Evolutionary conservation across 257 asterid genomes (phyloP).

Genomic region (Rehmannia glutinosa): DNA sequence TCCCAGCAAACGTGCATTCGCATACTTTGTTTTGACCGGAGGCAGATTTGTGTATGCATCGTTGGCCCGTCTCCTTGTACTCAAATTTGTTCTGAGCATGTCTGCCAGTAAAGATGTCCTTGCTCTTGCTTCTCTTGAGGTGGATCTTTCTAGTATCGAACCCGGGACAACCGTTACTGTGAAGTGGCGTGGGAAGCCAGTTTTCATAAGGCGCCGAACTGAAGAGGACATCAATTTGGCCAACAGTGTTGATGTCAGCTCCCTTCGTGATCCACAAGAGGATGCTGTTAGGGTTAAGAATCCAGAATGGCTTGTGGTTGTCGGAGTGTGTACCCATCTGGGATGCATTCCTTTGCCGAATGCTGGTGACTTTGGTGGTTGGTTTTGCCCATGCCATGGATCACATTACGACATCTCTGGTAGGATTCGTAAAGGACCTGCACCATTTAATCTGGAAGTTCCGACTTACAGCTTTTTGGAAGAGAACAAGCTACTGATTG

Average conservation of each 20-base stretch:
- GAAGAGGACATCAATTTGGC: slow-evolving; percentile 75
- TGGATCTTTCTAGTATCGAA: slow-evolving; percentile 77
- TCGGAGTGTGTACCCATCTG: slow-evolving; percentile 89
- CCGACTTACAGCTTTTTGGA: slow-evolving; percentile 79
- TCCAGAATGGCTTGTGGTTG: slow-evolving; percentile 87
- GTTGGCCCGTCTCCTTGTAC: slow-evolving; percentile 72
- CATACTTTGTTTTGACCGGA: slow-evolving; percentile 84
- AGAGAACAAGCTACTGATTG: slow-evolving; percentile 68
- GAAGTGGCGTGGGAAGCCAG: slow-evolving; percentile 97
- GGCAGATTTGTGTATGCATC: slow-evolving; percentile 89
- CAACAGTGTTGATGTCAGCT: slow-evolving; percentile 62
- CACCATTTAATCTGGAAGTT: slow-evolving; percentile 83
- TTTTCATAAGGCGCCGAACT: slow-evolving; percentile 74
- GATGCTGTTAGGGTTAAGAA: slow-evolving; percentile 87
- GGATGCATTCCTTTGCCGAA: slow-evolving; percentile 91
- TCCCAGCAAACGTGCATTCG: slow-evolving; percentile 91
- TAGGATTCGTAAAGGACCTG: slow-evolving; percentile 88
- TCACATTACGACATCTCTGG: slow-evolving; percentile 88
- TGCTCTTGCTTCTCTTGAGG: slow-evolving; percentile 91
- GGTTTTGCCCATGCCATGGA: slow-evolving; percentile 98
- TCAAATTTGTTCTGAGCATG: slow-evolving; percentile 85
- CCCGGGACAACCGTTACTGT: slow-evolving; percentile 87
- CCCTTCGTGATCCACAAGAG: slow-evolving; percentile 86
- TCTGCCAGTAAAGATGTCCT: slow-evolving; percentile 93
- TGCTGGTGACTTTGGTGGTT: slow-evolving; percentile 95